These are phyloP conservation scores for Diaporthe vexans DNA, from an alignment of 2,329 filamentous ascomycete genomes.

Conservation along the genomic window DNA sequence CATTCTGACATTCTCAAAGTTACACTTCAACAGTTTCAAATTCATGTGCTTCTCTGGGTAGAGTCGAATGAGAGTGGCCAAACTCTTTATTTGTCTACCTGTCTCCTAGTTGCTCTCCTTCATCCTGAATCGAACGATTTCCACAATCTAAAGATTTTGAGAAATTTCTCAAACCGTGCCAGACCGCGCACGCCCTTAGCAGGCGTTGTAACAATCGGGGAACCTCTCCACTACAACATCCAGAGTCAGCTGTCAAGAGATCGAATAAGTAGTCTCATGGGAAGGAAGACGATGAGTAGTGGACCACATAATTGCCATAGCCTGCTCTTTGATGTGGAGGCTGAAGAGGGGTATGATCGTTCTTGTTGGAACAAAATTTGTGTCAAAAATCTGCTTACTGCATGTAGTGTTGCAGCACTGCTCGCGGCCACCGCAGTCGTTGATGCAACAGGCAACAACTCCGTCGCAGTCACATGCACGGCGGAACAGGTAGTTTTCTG, in stretches of 20 bases:
- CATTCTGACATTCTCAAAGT: neutral
- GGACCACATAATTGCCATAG: too few relatives aligned
- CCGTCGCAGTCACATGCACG: slow-evolving; percentile 11
- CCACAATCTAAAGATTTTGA: neutral
- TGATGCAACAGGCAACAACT: slow-evolving; percentile 8
- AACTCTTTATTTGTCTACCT: neutral
- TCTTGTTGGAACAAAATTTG: too few relatives aligned
- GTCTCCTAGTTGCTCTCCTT: neutral
- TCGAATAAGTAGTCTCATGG: too few relatives aligned
- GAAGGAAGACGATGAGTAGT: too few relatives aligned
- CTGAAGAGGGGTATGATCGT: too few relatives aligned
- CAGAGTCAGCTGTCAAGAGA: too few relatives aligned
- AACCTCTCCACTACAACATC: neutral
- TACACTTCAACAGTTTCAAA: too few relatives aligned
- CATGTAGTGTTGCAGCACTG: slow-evolving; percentile 16
- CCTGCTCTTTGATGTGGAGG: too few relatives aligned
- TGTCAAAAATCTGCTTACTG: neutral
- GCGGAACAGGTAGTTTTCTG: neutral
- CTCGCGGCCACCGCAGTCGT: slow-evolving; percentile 11
- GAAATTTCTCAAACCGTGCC: neutral
- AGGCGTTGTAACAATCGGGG: neutral
- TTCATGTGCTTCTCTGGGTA: neutral
- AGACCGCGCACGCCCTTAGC: neutral
- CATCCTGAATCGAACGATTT: too few relatives aligned
- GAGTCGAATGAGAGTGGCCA: neutral